Evolutionary conservation across 2,329 filamentous ascomycete genomes (phyloP).

Genomic region (Neonectria magnoliae): DNA sequence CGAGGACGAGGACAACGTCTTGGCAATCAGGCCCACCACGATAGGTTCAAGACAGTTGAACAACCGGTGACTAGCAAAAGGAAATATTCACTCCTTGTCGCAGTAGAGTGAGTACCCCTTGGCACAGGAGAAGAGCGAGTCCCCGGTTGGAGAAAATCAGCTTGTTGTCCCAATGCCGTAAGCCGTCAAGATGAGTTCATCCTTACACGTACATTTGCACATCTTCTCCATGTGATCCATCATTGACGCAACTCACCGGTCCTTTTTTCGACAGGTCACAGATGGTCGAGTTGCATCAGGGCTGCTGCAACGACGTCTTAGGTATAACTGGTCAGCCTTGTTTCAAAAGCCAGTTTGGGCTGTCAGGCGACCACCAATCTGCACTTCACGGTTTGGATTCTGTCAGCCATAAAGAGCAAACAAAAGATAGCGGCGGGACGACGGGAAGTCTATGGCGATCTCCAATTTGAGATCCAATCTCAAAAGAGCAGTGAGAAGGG

Average conservation of each 20-base stretch:
- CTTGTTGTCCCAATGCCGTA: not conserved
- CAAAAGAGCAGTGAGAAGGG: slow-evolving; percentile 8
- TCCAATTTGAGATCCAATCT: slow-evolving; percentile 8
- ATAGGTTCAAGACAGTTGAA: not conserved
- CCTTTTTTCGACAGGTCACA: not conserved
- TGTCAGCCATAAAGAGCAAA: slow-evolving; percentile 10
- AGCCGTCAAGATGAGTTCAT: not conserved
- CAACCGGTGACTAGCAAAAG: not conserved
- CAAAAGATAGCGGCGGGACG: slow-evolving; percentile 4
- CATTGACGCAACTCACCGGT: not conserved
- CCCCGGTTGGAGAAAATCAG: not conserved
- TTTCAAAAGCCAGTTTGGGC: slow-evolving; percentile 13
- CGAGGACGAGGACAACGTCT: not conserved
- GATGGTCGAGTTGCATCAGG: not conserved
- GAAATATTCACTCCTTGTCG: not conserved
- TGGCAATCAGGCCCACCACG: not conserved
- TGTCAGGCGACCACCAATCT: slow-evolving; percentile 30
- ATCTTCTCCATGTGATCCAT: slow-evolving; percentile 3
- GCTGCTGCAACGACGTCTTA: not conserved
- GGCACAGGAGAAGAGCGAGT: not conserved
- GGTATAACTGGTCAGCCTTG: slow-evolving; percentile 1
- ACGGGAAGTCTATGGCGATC: slow-evolving; percentile 5
- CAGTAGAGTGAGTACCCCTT: not conserved
- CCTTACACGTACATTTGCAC: not conserved
- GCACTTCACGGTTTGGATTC: slow-evolving; percentile 3